Percentiles rank a stretch among this genome's conserved stretches.
phyloP scores from a whole-genome alignment of 2,329 filamentous ascomycete genomes.

The Epichloe coenophiala region DNA sequence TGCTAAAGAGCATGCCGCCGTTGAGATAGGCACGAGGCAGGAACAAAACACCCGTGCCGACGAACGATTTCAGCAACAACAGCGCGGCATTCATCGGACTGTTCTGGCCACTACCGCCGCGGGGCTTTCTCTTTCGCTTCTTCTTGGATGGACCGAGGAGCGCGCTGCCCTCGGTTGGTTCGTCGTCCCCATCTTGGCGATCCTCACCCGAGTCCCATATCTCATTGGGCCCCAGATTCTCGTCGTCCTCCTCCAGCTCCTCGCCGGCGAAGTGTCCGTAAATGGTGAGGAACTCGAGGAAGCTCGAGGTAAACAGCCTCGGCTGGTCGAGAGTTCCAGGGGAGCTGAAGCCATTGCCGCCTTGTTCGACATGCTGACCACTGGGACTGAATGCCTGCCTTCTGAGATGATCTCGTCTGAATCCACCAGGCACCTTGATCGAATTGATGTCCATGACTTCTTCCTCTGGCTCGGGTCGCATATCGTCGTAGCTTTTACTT shows the following conservation, averaged over 20 bases:
- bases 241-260: constrained; percentile 91
- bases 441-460: constrained; percentile 74
- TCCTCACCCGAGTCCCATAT: constrained; percentile 76
- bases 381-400: constrained; percentile 54
- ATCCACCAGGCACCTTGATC: constrained; percentile 88
- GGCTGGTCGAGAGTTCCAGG: constrained; percentile 16
- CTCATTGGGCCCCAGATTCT: constrained; percentile 73
- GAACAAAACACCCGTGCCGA: constrained; percentile 91
- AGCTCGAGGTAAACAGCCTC: constrained; percentile 75
- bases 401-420: constrained; percentile 78
- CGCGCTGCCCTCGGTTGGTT: constrained; percentile 79
- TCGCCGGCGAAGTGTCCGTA: constrained; percentile 98
- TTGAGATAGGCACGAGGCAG: constrained; percentile 87
- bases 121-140: constrained; percentile 62
- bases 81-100: constrained; percentile 67
- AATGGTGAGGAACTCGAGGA: constrained; percentile 86
- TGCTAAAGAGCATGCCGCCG: constrained; percentile 95
- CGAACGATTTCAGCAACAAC: constrained; percentile 90
- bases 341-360: constrained; percentile 22
- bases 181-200: constrained; percentile 54
- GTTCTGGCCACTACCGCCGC: constrained; percentile 61
- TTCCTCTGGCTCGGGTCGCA: constrained; percentile 64
- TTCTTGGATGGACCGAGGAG: constrained; percentile 64
- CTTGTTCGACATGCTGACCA: constrained; percentile 16
- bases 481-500: constrained; percentile 76